Evolutionary conservation across 2,329 filamentous ascomycete genomes (phyloP).

Genomic region (Diplodia seriata): DNA sequence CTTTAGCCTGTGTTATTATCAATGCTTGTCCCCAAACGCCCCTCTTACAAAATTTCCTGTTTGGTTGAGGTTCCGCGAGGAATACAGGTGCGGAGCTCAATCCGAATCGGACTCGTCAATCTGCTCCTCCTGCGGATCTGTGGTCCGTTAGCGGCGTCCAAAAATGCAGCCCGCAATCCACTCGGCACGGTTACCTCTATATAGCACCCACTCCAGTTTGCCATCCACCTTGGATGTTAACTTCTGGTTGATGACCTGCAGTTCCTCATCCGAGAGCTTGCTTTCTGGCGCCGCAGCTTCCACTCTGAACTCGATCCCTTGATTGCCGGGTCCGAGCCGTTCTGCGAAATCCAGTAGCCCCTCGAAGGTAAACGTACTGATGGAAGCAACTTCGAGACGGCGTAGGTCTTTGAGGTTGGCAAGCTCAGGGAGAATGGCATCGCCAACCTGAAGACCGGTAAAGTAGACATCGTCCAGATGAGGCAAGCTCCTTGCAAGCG

Average conservation of each 20-base stretch:
- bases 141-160: background rate
- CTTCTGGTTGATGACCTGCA: slow-evolving; percentile 48
- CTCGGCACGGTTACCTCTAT: slow-evolving; percentile 48
- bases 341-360: slow-evolving; percentile 58
- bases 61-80: background rate
- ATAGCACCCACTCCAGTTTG: slow-evolving; percentile 52
- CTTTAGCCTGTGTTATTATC: background rate
- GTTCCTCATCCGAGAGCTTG: slow-evolving; percentile 49
- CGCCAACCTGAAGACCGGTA: slow-evolving; percentile 61
- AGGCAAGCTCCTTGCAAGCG: slow-evolving; percentile 55
- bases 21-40: background rate
- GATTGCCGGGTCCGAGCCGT: slow-evolving; percentile 50
- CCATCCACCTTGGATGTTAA: slow-evolving; percentile 52
- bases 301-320: slow-evolving; percentile 52
- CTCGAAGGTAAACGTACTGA: slow-evolving; percentile 61
- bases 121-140: slow-evolving; percentile 56
- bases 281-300: slow-evolving; percentile 55
- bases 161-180: background rate
- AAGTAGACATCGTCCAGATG: slow-evolving; percentile 64
- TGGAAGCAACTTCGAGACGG: slow-evolving; percentile 60
- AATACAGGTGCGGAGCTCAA: slow-evolving; percentile 36
- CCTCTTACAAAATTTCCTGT: background rate
- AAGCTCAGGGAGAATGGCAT: slow-evolving; percentile 56
- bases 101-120: slow-evolving; percentile 54
- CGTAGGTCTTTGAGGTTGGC: slow-evolving; percentile 58